Conservation (phyloP, 176 grass and related monocot species). For the Canna indica region DNA sequence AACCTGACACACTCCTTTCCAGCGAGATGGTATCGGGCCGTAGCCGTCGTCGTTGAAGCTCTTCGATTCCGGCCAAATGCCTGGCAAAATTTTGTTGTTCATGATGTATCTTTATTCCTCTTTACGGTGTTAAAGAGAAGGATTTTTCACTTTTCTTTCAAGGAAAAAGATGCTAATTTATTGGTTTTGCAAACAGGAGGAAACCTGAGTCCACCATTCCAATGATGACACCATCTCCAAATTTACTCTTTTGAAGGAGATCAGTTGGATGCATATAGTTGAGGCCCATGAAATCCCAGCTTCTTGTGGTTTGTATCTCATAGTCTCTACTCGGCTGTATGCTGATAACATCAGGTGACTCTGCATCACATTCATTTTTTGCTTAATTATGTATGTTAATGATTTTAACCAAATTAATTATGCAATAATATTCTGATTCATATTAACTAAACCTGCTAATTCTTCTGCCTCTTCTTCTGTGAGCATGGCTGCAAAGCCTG, state of each 20-base stretch:
- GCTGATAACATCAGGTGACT: slow-evolving; percentile 23
- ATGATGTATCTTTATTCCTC: too few relatives aligned
- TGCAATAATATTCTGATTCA: not conserved
- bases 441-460: slow-evolving; percentile 2
- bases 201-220: slow-evolving; percentile 71
- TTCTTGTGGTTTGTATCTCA: slow-evolving; percentile 26
- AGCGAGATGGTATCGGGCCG: slow-evolving; percentile 21
- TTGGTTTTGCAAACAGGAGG: not conserved
- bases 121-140: too few relatives aligned
- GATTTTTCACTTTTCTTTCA: too few relatives aligned
- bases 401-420: too few relatives aligned
- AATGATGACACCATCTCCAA: slow-evolving; percentile 56
- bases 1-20: slow-evolving; percentile 39
- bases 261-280: not conserved
- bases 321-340: slow-evolving; percentile 19
- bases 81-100: slow-evolving; percentile 2
- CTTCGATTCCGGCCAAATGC: slow-evolving; percentile 62
- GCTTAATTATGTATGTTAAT: not conserved
- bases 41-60: slow-evolving; percentile 39
- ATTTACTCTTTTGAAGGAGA: slow-evolving; percentile 24
- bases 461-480: slow-evolving; percentile 10
- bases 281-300: slow-evolving; percentile 34
- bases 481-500: slow-evolving; percentile 21
- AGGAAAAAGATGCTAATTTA: too few relatives aligned
- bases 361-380: not conserved